These are phyloP conservation scores for Warburgia ugandensis DNA, from an alignment of 164 flowering plant species.

Conservation along the genomic window DNA sequence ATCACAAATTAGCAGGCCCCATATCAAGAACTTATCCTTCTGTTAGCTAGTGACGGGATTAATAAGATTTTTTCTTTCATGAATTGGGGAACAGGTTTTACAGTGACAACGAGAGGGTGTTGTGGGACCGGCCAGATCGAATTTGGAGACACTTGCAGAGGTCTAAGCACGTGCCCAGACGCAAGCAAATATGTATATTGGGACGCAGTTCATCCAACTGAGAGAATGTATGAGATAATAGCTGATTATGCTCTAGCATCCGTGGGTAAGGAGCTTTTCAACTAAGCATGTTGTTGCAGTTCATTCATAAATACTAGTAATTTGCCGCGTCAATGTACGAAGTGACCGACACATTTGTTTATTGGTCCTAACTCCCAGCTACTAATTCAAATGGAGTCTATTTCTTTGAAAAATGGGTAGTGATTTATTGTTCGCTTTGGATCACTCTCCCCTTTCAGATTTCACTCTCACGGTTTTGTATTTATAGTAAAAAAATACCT, in stretches of 20 bases:
- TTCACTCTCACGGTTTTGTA: too few relatives aligned
- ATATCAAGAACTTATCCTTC: background rate
- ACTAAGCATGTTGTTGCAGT: background rate
- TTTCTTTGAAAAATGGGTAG: too few relatives aligned
- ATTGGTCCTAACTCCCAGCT: too few relatives aligned
- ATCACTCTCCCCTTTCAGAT: too few relatives aligned
- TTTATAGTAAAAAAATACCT: too few relatives aligned
- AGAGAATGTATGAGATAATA: conserved; percentile 44
- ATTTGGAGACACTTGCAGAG: conserved; percentile 37
- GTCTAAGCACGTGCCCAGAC: conserved; percentile 35
- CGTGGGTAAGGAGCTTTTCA: conserved; percentile 4
- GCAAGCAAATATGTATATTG: conserved; percentile 40
- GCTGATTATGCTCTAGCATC: conserved; percentile 23
- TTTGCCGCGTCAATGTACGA: conserved; percentile 4
- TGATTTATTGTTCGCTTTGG: too few relatives aligned
- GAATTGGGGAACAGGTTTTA: conserved; percentile 27
- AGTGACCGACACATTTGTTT: background rate
- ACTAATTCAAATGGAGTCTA: too few relatives aligned
- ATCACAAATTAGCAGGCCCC: too few relatives aligned
- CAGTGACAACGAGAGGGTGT: conserved; percentile 52
- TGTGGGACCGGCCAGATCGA: conserved; percentile 60
- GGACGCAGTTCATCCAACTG: conserved; percentile 74
- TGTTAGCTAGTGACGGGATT: background rate
- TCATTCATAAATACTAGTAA: too few relatives aligned
- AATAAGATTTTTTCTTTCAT: background rate